These are phyloP conservation scores for Rosa persica DNA, from an alignment of 306 rosid genomes.

Conservation along the genomic window DNA sequence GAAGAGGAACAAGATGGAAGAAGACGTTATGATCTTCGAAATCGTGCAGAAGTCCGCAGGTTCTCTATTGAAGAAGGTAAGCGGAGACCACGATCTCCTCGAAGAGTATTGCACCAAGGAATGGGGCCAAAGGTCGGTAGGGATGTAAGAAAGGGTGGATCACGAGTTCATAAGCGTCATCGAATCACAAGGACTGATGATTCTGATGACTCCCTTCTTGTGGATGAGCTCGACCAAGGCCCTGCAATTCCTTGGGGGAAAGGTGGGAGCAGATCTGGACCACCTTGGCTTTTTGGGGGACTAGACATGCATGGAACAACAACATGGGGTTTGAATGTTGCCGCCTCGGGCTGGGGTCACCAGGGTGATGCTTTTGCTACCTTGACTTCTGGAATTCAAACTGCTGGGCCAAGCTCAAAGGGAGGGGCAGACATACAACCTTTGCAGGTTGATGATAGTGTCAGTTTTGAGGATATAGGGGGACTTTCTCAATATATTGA, in stretches of 20 bases:
- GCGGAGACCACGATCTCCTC: constrained; percentile 78
- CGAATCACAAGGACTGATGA: constrained; percentile 79
- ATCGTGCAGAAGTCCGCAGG: constrained; percentile 87
- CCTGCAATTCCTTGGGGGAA: constrained; percentile 94
- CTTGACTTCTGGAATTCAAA: constrained; percentile 90
- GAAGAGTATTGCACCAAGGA: constrained; percentile 89
- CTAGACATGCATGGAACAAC: constrained; percentile 86
- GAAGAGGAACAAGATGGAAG: constrained; percentile 91
- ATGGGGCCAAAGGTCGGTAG: constrained; percentile 85
- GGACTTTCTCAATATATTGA: constrained; percentile 89
- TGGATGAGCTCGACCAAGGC: constrained; percentile 95
- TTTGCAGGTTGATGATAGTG: constrained; percentile 92
- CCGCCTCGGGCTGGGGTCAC: constrained; percentile 99
- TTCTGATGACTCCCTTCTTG: constrained; percentile 97
- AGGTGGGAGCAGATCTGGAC: constrained; percentile 85
- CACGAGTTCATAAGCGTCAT: constrained; percentile 91
- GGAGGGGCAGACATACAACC: constrained; percentile 99
- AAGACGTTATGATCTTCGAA: constrained; percentile 93
- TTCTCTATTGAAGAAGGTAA: constrained; percentile 82
- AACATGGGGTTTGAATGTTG: constrained; percentile 86
- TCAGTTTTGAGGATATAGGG: constrained; percentile 91
- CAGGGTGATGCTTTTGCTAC: constrained; percentile 84
- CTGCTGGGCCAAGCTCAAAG: constrained; percentile 99
- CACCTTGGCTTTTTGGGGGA: constrained; percentile 96
- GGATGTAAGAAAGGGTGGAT: constrained; percentile 90